phyloP scores from a whole-genome alignment of 2,329 filamentous ascomycete genomes.

The Ilyonectria robusta region DNA sequence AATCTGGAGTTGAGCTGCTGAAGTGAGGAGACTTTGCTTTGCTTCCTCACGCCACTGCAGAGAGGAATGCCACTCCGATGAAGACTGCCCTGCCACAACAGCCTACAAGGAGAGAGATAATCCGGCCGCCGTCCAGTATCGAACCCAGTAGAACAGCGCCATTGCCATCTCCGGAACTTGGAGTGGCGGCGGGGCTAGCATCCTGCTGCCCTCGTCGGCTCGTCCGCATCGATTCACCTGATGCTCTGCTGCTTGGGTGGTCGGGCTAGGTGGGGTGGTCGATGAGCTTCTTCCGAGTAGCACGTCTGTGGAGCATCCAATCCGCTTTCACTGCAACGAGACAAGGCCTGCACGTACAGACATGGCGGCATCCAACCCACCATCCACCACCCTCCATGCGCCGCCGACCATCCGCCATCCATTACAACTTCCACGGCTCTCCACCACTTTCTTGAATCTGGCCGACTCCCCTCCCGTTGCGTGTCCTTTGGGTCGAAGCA shows the following conservation, averaged over 20 bases:
- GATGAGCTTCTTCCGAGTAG: slow-evolving; percentile 45
- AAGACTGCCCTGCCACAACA: slow-evolving; percentile 20
- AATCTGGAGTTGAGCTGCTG: slow-evolving; percentile 24
- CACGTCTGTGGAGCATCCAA: slow-evolving; percentile 46
- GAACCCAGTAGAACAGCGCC: not conserved
- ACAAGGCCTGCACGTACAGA: slow-evolving; percentile 45
- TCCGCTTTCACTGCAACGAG: slow-evolving; percentile 49
- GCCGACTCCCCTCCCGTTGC: slow-evolving; percentile 20
- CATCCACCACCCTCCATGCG: slow-evolving; percentile 25
- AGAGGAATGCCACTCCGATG: slow-evolving; percentile 37
- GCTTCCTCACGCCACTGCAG: slow-evolving; percentile 30
- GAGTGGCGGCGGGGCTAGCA: slow-evolving; percentile 28
- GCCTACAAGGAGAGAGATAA: not conserved
- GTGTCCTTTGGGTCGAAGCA: slow-evolving; percentile 8
- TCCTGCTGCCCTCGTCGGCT: slow-evolving; percentile 23
- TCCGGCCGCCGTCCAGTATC: not conserved
- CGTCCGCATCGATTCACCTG: slow-evolving; percentile 39
- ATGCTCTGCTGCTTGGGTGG: slow-evolving; percentile 45
- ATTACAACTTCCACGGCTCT: slow-evolving; percentile 1
- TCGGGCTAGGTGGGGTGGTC: slow-evolving; percentile 41
- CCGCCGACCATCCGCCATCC: slow-evolving; percentile 25
- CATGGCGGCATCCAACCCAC: slow-evolving; percentile 38
- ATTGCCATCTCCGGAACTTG: slow-evolving; percentile 16
- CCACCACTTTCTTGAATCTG: slow-evolving; percentile 24
- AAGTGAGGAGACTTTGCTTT: slow-evolving; percentile 36